These are phyloP conservation scores for Wickerhamiella bombiphila DNA, from an alignment of 805 yeast species.

Conservation along the genomic window DNA sequence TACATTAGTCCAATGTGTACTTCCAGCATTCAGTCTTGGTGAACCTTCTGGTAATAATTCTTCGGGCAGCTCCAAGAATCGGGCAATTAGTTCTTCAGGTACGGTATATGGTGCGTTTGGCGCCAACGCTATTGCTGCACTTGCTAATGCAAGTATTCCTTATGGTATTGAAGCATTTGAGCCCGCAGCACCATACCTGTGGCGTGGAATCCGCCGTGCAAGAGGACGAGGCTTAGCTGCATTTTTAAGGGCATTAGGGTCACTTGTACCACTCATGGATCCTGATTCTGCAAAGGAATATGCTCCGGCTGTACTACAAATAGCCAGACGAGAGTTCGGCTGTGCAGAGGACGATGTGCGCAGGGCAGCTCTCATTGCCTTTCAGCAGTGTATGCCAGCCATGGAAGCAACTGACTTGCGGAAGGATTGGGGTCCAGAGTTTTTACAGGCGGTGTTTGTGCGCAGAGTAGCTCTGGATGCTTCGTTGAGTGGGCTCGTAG, in stretches of 20 bases:
- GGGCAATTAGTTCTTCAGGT: constrained; percentile 19
- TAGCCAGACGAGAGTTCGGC: constrained; percentile 54
- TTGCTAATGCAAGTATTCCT: constrained; percentile 75
- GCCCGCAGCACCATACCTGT: constrained; percentile 51
- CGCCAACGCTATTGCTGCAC: constrained; percentile 38
- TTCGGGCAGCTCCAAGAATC: background rate
- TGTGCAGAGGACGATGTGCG: constrained; percentile 85
- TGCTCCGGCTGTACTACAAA: constrained; percentile 54
- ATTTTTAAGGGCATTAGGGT: constrained; percentile 63
- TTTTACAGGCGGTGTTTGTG: constrained; percentile 27
- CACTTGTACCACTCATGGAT: constrained; percentile 73
- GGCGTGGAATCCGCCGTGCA: constrained; percentile 65
- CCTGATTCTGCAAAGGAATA: constrained; percentile 68
- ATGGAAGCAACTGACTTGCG: constrained; percentile 36
- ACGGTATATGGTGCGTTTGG: constrained; percentile 59
- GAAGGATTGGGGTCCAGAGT: constrained; percentile 39
- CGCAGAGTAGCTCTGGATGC: constrained; percentile 3
- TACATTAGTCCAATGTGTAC: constrained; percentile 47
- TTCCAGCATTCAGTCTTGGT: constrained; percentile 30
- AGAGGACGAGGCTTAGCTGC: constrained; percentile 65
- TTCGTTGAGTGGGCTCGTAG: constrained; percentile 37
- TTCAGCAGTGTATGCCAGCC: constrained; percentile 50
- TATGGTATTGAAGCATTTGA: constrained; percentile 87
- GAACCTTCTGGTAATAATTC: too few species aligned
- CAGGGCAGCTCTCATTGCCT: constrained; percentile 50